Evolutionary conservation across 1,139 yeast species (phyloP).

Genomic region (Kazachstania sp.): DNA sequence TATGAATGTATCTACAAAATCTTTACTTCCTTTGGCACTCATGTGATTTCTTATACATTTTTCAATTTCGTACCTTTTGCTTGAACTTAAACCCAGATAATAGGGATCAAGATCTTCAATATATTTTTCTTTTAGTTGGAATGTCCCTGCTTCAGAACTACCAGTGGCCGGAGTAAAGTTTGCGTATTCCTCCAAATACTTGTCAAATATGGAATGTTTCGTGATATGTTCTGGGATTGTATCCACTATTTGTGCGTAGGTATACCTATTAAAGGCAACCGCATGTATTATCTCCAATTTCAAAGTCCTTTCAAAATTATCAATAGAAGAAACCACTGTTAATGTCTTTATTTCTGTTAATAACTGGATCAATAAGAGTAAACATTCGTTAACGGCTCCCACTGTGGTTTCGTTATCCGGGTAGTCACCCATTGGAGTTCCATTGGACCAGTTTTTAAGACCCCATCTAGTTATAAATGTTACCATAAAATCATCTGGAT

Average conservation of each 20-base stretch:
- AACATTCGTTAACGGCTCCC: slow-evolving; percentile 71
- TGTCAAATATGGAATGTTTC: slow-evolving; percentile 66
- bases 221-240: slow-evolving; percentile 70
- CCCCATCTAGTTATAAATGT: slow-evolving; percentile 68
- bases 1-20: slow-evolving; percentile 41
- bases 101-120: slow-evolving; percentile 63
- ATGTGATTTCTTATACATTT: slow-evolving; percentile 29
- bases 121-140: slow-evolving; percentile 53
- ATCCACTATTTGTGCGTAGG: slow-evolving; percentile 61
- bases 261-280: slow-evolving; percentile 63
- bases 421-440: slow-evolving; percentile 33
- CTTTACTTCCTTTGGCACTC: slow-evolving; percentile 32
- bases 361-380: slow-evolving; percentile 60
- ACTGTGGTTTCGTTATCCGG: slow-evolving; percentile 40
- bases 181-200: slow-evolving; percentile 52
- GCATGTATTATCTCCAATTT: slow-evolving; percentile 69
- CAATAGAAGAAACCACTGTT: slow-evolving; percentile 42
- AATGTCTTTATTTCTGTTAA: slow-evolving; percentile 62
- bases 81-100: slow-evolving; percentile 68
- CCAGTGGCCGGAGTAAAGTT: slow-evolving; percentile 57
- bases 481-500: slow-evolving; percentile 50
- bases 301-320: slow-evolving; percentile 46
- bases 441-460: slow-evolving; percentile 43
- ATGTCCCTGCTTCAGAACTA: slow-evolving; percentile 58
- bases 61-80: slow-evolving; percentile 70